Base-by-base conservation (phyloP, 768 basidiomycete species). In the Kwoniella mangroviensis region DNA sequence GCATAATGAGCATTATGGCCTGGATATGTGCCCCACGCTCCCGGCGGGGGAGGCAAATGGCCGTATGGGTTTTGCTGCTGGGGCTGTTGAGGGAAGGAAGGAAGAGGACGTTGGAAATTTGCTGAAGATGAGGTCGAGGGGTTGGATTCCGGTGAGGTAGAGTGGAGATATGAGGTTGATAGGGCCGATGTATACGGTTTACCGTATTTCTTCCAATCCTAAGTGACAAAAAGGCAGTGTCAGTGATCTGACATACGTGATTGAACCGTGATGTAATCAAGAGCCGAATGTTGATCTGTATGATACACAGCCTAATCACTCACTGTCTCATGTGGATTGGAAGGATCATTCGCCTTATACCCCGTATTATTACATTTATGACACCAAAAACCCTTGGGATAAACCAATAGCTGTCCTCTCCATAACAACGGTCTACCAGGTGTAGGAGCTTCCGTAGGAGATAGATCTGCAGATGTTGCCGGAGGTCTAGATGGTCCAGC, bases 151-250 rank as follows among this genome's bases (percentile, higher is more conserved):
- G 70, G 67, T 3, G 28, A 22, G 6, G 69, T 65, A 12, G 71
- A 64, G 5, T 56, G 62, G 3, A 71, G 65, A 55, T 75, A 80
- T 11, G 79, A 80, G 21, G 67, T 58, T 0, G 72, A 68, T 11
- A 80, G 63, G 9, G 79, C 75, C 13, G 73, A 73, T 6, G 62
- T 80, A 60, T 72, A 80, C 11, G 72, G 75, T 70, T 80, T 80
- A 22, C 77, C 79, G 67, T 78, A 80, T 64, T 80, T 80, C 12
- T 66, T 58, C 79, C 79, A 80, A 52, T 80, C 79, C 76, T 80
- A 24, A 26, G 55, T 34, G 9, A 34, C 34, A 34, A 34, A 5
- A 34, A 34, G 34, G 34, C 34, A 34, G 34, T 6, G 34, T 34
- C 9, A 34, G 34, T 34, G 9, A 34, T 5, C 34, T 34, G 34